Conservation (phyloP, 495 filamentous ascomycete genomes). For the Echria macrotheca region DNA sequence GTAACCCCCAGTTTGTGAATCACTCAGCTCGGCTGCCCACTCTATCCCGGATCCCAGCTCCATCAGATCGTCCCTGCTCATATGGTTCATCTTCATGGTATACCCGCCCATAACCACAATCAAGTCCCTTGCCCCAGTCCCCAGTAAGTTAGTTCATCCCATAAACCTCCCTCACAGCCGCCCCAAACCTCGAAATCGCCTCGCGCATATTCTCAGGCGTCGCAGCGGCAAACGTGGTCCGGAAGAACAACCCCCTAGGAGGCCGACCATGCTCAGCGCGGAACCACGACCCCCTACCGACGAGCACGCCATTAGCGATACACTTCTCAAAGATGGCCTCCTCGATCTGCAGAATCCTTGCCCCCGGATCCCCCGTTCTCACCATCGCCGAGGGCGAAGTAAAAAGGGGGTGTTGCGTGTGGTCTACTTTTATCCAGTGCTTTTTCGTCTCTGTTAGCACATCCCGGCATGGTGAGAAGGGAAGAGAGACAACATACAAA, state of each 20-base stretch:
- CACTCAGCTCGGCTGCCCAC: too few relatives aligned
- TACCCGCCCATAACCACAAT: too few relatives aligned
- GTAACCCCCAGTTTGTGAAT: too few relatives aligned
- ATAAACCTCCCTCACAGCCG: constrained; percentile 63
- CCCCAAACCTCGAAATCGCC: constrained; percentile 71
- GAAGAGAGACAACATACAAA: constrained; percentile 59
- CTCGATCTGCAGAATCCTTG: constrained; percentile 71
- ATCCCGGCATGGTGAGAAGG: background rate
- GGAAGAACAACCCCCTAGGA: constrained; percentile 64
- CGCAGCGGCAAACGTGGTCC: constrained; percentile 82
- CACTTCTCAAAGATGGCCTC: constrained; percentile 74
- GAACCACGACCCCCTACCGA: constrained; percentile 88
- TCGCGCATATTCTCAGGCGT: constrained; percentile 67
- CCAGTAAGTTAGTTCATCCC: constrained; percentile 19
- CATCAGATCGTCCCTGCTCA: too few relatives aligned
- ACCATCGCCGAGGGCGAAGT: constrained; percentile 49
- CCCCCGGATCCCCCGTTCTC: too few relatives aligned
- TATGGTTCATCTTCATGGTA: too few relatives aligned
- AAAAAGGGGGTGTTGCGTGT: constrained; percentile 62
- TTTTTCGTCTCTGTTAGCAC: constrained; percentile 24
- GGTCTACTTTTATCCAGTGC: constrained; percentile 82
- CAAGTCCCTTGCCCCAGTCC: too few relatives aligned
- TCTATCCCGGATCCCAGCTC: too few relatives aligned
- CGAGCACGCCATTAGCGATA: constrained; percentile 65
- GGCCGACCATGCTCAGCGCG: constrained; percentile 49